Evolutionary conservation across 2,329 filamentous ascomycete genomes (phyloP).

Genomic region (Alternaria postmessia): DNA sequence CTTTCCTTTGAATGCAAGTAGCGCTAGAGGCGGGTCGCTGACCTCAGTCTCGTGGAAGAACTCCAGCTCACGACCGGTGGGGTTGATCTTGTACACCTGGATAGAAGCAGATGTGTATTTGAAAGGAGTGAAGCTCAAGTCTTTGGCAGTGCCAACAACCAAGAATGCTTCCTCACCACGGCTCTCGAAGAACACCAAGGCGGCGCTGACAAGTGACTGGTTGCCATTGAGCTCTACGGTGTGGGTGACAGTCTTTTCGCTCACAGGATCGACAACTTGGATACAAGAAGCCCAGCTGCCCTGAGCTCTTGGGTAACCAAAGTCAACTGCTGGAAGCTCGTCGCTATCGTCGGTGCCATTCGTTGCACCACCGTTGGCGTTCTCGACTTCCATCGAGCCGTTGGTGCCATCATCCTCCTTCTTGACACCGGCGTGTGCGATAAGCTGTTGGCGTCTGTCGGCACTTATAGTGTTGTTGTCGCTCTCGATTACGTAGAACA

Average conservation of each 20-base stretch:
- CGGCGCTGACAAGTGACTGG: slow-evolving; percentile 87
- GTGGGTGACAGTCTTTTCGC: slow-evolving; percentile 72
- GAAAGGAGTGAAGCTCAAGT: slow-evolving; percentile 81
- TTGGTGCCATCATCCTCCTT: slow-evolving; percentile 51
- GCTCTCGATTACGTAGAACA: slow-evolving; percentile 93
- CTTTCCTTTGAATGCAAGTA: slow-evolving; percentile 91
- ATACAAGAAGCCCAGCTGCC: slow-evolving; percentile 97
- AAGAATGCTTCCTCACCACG: slow-evolving; percentile 85
- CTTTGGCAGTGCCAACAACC: slow-evolving; percentile 92
- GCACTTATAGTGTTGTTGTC: slow-evolving; percentile 91
- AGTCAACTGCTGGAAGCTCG: slow-evolving; percentile 78
- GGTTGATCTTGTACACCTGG: slow-evolving; percentile 88
- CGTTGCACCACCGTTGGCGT: slow-evolving; percentile 25
- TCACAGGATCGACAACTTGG: slow-evolving; percentile 84
- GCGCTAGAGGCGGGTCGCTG: slow-evolving; percentile 86
- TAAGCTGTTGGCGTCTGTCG: slow-evolving; percentile 75
- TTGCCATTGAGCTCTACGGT: slow-evolving; percentile 87
- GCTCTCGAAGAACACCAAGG: slow-evolving; percentile 83
- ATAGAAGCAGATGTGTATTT: slow-evolving; percentile 79
- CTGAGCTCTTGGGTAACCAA: slow-evolving; percentile 84
- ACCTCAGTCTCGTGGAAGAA: slow-evolving; percentile 97
- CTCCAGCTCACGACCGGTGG: slow-evolving; percentile 86
- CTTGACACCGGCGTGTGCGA: slow-evolving; percentile 68
- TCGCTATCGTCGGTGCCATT: slow-evolving; percentile 44
- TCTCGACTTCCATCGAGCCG: slow-evolving; percentile 30